Evolutionary conservation across 106 monocot genomes (phyloP), one percentile per base, ranked within the genome.

Genomic region (Acorus gramineus): DNA sequence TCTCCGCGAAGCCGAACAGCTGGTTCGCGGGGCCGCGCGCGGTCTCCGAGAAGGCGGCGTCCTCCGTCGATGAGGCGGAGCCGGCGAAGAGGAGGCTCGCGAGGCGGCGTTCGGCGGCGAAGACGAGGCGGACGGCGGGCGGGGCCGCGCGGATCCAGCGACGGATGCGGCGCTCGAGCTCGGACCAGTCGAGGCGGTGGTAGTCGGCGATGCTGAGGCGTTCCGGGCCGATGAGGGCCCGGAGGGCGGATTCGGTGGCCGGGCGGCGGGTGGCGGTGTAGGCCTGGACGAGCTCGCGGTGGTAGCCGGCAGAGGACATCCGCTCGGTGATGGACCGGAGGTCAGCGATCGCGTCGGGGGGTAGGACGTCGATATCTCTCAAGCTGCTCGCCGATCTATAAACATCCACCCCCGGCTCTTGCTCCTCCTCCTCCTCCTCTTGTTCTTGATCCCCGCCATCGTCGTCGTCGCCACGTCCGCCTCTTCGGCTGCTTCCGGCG

Each of bases 141-240:
- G 74, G 70, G 7, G 85, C 83, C 8, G 96, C 78, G 44, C 85
- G 83, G 72, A 91, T 91, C 96, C 96, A 91, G 8, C 82, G 85
- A 4, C 81, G 78, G 61, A 92, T 91, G 68, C 81, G 87, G 49
- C 67, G 10, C 62, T 87, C 91, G 11, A 84, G 70, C 8, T 46
- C 58, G 1, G 81, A 73, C 88, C 84, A 89, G 50, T 81, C 84
- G 11, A 89, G 73, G 8, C 76, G 73, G 66, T 89, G 88, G 46
- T 84, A 81, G 4, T 89, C 84, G 13, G 81, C 76, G 55, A 89
- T 89, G 73, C 81, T 79, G 57, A 89, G 80, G 67, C 66, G 82
- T 80, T 81, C 96, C 8, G 91, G 81, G 8, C 96, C 91, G 10
- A 98, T 83, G 6, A 69, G 69, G 8, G 28, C 28, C 28, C 75